phyloP scores from a whole-genome alignment of 176 grass and related monocot genomes.

The bread wheat (Triticum aestivum) region DNA sequence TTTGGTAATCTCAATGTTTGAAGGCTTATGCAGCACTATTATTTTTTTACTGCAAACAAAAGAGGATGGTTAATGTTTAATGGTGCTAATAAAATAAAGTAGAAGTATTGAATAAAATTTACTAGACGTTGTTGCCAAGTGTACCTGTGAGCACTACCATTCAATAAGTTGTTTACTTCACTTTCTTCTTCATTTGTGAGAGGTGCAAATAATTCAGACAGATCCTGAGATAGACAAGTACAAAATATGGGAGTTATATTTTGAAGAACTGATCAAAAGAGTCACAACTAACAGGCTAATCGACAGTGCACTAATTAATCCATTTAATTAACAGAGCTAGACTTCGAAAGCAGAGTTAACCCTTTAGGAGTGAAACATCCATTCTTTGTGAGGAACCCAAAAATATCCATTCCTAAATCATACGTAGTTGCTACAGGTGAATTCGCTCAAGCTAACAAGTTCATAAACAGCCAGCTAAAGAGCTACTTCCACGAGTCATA shows the following conservation, averaged over 20 bases:
- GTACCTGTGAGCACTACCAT: constrained; percentile 42
- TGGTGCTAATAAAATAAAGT: neutral
- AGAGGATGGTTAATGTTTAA: constrained; percentile 5
- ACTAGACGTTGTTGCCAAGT: neutral
- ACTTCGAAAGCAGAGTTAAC: neutral
- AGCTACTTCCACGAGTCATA: neutral
- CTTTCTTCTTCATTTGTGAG: constrained; percentile 63
- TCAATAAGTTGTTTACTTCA: constrained; percentile 46
- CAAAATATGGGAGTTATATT: neutral
- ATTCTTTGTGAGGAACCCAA: neutral
- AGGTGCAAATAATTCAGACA: constrained; percentile 45
- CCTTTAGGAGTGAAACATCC: neutral
- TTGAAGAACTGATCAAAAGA: neutral
- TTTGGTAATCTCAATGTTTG: constrained; percentile 67
- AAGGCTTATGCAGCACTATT: constrained; percentile 52
- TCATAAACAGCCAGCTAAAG: neutral
- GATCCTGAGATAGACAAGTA: constrained; percentile 49
- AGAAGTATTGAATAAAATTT: constrained; percentile 15
- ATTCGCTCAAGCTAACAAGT: neutral
- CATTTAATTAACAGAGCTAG: neutral
- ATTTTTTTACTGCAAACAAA: constrained; percentile 42
- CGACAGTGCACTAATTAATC: neutral
- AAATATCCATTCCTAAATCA: neutral
- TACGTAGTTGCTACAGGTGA: neutral
- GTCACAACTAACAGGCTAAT: neutral